Percentiles rank a stretch among this genome's conserved stretches.
Evolutionary conservation across 257 asterid genomes (phyloP).

Genomic region (Nicotiana otophora): DNA sequence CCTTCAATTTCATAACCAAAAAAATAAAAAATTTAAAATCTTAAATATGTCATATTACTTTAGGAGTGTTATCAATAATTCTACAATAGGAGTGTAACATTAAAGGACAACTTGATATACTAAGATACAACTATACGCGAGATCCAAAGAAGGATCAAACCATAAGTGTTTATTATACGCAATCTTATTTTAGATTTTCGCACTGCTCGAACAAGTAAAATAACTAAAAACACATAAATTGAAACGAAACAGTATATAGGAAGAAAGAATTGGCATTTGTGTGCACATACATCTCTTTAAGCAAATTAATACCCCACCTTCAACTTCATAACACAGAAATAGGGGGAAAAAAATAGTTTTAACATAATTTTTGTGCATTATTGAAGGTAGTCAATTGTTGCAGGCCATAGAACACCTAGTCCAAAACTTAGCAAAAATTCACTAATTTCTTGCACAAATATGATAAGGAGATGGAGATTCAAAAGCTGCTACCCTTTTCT

Average conservation of each 20-base stretch:
- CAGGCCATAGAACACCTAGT: background rate
- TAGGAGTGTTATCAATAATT: too few species aligned
- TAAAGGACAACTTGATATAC: too few species aligned
- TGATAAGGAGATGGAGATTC: slow-evolving; percentile 47
- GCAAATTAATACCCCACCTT: slow-evolving; percentile 2
- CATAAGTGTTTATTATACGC: accelerated
- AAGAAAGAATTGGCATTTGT: background rate
- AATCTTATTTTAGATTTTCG: too few species aligned
- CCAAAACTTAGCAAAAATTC: background rate
- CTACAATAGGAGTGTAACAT: too few species aligned
- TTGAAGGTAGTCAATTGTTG: background rate
- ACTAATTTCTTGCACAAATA: slow-evolving; percentile 16
- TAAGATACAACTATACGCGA: too few species aligned
- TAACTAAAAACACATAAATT: background rate
- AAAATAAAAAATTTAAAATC: too few species aligned
- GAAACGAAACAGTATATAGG: background rate
- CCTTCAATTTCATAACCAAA: background rate
- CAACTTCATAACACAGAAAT: background rate
- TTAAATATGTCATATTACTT: too few species aligned
- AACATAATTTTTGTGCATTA: background rate
- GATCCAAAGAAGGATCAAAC: too few species aligned
- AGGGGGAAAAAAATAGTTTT: background rate
- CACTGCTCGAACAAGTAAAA: too few species aligned
- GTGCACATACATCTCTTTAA: background rate
- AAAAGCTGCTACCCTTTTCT: slow-evolving; percentile 31